These are phyloP conservation scores for Arachnomyces sp. DNA, from an alignment of 2,329 filamentous ascomycete genomes.

Conservation along the genomic window DNA sequence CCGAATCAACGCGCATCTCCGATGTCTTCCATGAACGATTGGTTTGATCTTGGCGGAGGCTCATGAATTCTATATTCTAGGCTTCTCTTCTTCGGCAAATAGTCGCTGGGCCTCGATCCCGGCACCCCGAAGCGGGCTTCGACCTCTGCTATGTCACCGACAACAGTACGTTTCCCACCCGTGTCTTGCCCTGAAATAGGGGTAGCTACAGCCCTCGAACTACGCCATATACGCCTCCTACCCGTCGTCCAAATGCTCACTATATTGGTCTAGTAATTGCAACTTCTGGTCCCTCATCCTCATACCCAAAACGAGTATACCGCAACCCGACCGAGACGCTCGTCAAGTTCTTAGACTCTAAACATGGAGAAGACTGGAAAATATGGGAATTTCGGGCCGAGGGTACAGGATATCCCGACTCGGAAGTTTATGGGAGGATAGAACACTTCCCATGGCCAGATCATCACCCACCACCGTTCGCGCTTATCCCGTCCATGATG, in stretches of 20 bases:
- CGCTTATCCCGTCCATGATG: constrained; percentile 78
- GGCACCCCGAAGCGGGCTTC: constrained; percentile 77
- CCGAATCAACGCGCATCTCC: too few relatives aligned
- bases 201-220: too few relatives aligned
- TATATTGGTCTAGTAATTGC: constrained; percentile 41
- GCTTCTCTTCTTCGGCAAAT: constrained; percentile 79
- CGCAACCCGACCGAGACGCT: constrained; percentile 85
- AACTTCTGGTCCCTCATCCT: constrained; percentile 82
- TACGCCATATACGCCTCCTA: neutral
- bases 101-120: constrained; percentile 74
- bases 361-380: constrained; percentile 76
- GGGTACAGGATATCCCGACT: constrained; percentile 89
- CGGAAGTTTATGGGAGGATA: constrained; percentile 75
- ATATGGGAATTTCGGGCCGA: constrained; percentile 98
- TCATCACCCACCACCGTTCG: constrained; percentile 91
- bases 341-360: constrained; percentile 76
- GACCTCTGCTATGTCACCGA: constrained; percentile 95
- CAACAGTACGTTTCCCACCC: constrained; percentile 41
- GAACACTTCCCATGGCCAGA: constrained; percentile 94
- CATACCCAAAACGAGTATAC: constrained; percentile 85
- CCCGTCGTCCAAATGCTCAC: constrained; percentile 4
- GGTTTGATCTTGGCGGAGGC: too few relatives aligned
- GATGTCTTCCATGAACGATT: too few relatives aligned
- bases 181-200: too few relatives aligned
- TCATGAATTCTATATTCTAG: constrained; percentile 27